phyloP scores from a whole-genome alignment of 2,329 filamentous ascomycete genomes.

The Plectosphaerella plurivora region DNA sequence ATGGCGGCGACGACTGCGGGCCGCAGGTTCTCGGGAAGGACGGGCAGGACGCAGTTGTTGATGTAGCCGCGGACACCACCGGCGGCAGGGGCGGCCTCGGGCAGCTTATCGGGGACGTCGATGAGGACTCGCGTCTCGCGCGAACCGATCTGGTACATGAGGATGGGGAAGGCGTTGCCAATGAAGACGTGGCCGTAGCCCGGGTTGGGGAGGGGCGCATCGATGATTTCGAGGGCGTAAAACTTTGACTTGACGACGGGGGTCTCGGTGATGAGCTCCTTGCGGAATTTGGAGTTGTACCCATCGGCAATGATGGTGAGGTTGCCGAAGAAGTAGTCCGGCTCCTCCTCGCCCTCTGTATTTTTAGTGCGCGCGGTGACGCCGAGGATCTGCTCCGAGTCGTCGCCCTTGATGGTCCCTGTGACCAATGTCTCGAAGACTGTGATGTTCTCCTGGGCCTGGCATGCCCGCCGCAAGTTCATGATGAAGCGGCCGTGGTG shows the following conservation, averaged over 20 bases:
- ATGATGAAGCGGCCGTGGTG: conserved; percentile 93
- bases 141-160: conserved; percentile 95
- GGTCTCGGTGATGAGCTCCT: conserved; percentile 62
- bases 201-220: conserved; percentile 71
- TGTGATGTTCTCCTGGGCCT: conserved; percentile 75
- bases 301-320: conserved; percentile 90
- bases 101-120: conserved; percentile 75
- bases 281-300: conserved; percentile 88
- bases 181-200: conserved; percentile 86
- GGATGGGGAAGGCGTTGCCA: conserved; percentile 67
- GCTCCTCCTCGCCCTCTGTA: conserved; percentile 46
- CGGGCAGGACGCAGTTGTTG: conserved; percentile 71
- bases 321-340: conserved; percentile 80
- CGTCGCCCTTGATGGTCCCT: conserved; percentile 66
- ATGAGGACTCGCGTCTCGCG: conserved; percentile 89
- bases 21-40: conserved; percentile 66
- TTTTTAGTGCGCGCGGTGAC: conserved; percentile 69
- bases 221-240: conserved; percentile 88
- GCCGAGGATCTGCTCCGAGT: conserved; percentile 71
- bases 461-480: conserved; percentile 71
- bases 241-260: conserved; percentile 81
- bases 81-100: conserved; percentile 65
- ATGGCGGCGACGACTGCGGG: conserved; percentile 74
- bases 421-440: conserved; percentile 87
- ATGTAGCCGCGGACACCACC: conserved; percentile 88